A percentile compares a stretch with the other conserved stretches of the same genome.
Conservation (phyloP, 2,329 filamentous ascomycete genomes). For the Neofusicoccum laricinum region DNA sequence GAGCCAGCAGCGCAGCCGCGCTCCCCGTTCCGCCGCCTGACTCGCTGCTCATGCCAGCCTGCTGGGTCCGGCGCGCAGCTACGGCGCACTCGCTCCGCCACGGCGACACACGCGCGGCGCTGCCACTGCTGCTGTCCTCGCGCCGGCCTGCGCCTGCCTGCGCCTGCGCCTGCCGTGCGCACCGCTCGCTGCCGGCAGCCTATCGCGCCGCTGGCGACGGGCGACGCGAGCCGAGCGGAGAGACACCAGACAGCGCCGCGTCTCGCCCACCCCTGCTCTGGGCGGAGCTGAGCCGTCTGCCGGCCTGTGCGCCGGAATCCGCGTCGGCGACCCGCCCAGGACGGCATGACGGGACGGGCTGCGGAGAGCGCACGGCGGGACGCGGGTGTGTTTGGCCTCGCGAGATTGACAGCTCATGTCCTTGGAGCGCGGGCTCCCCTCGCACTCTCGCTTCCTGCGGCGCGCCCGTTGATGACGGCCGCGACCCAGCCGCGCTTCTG, state of each 20-base stretch:
- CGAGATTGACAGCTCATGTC: conserved; percentile 1
- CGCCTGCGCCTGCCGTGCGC: conserved; percentile 3
- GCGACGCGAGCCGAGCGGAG: conserved; percentile 10
- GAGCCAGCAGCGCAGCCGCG: not conserved
- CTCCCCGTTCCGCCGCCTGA: conserved; percentile 5
- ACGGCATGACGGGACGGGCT: conserved; percentile 7
- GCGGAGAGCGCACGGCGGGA: conserved; percentile 3
- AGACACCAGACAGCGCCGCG: conserved; percentile 11
- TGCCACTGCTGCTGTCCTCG: not conserved
- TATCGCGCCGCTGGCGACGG: not conserved
- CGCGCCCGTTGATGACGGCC: not conserved
- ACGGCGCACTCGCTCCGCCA: not conserved
- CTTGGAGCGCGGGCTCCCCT: not conserved
- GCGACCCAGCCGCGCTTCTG: not conserved
- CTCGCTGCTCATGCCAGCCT: conserved; percentile 2
- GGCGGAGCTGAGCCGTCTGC: not conserved
- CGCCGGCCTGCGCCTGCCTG: not conserved
- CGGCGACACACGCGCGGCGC: not conserved
- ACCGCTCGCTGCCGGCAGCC: not conserved
- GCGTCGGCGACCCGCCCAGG: not conserved
- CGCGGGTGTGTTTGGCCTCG: conserved; percentile 7
- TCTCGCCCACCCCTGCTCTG: conserved; percentile 3
- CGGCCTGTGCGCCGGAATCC: conserved; percentile 1
- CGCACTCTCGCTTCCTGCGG: conserved; percentile 9
- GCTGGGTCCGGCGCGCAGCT: not conserved